Conservation (phyloP, 768 basidiomycete genomes). For the Dioszegia aurantiaca region DNA sequence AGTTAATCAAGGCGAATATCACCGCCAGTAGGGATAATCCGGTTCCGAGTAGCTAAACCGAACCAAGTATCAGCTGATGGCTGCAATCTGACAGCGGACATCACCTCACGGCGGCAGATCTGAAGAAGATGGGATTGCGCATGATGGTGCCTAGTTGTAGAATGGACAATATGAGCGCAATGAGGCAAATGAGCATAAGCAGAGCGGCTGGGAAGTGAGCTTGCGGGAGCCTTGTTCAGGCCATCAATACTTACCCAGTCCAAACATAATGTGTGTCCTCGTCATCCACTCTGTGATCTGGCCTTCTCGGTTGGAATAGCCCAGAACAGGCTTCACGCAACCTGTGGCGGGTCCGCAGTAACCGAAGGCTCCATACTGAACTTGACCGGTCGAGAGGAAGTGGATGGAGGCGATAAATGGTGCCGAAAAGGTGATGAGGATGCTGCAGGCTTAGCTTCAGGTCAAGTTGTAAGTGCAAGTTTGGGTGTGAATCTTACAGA, state of each 20-base stretch:
- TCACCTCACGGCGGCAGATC: conserved; percentile 30
- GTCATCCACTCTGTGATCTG: conserved; percentile 32
- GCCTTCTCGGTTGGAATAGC: conserved; percentile 19
- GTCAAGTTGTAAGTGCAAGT: background rate
- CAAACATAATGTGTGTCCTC: conserved; percentile 26
- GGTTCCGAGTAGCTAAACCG: conserved; percentile 25
- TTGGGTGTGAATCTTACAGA: conserved; percentile 14
- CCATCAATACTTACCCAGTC: conserved; percentile 32
- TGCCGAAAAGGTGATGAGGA: conserved; percentile 41
- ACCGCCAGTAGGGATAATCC: conserved; percentile 27
- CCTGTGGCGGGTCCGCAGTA: conserved; percentile 12
- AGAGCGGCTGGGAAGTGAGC: conserved; percentile 22
- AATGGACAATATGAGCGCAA: conserved; percentile 28
- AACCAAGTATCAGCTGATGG: too few species aligned
- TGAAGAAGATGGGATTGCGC: conserved; percentile 37
- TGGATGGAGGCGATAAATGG: conserved; percentile 44
- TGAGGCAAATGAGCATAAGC: conserved; percentile 28
- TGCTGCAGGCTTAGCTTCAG: conserved; percentile 17
- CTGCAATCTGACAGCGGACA: too few species aligned
- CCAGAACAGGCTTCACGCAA: conserved; percentile 12
- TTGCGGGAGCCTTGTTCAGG: too few species aligned
- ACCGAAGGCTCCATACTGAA: conserved; percentile 36
- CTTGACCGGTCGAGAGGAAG: conserved; percentile 25
- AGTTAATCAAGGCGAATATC: conserved; percentile 33
- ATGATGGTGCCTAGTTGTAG: conserved; percentile 27